Evolutionary conservation across 345 rosid genomes (phyloP), one percentile per base, ranked within the genome.

Genomic region (Streptanthus diversifolius): DNA sequence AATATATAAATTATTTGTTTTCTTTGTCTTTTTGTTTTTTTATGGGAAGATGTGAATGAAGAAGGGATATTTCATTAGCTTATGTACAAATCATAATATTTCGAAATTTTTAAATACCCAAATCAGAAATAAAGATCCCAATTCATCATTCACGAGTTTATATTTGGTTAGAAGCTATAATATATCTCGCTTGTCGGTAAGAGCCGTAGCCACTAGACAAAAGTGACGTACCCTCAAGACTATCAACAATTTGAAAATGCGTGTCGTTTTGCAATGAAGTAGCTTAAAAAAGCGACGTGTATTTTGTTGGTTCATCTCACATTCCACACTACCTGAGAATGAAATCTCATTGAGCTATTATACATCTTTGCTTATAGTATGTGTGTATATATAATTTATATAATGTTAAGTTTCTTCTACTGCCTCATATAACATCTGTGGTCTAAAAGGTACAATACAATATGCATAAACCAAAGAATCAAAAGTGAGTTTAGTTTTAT

Each of bases 391-490:
- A 65, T 65, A 65, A 66, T 54, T 63, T 73, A 24, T 45, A 65
- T 65, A 65, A 66, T 27, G 22, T 22, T 22, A 74, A 74, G 13
- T 52, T 58, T 74, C 63, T 59, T 68, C 73, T 60, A 67, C 27
- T 11, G 40, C 68, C 73, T 75, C 39, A 52, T 67, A 66, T 53
- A 57, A 25, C 41, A 68, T 62, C 65, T 53, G 58, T 54, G 65
- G 69, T 59, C 72, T 74, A 48, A 49, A 62, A 59, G 39, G 29
- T 58, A 63, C 79, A 76, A 72, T 55, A 70, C 74, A 60, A 24
- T 51, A 62, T 53, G 71, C 75, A 70, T 70, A 70, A 70, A 76
- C 71, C 54, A 76, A 76, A 76, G 75, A 76, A 76, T 76, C 80
- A 63, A 37, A 25, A 63, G 48, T 76, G 32, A 69, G 57, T 24